Evolutionary conservation across 805 yeast genomes (phyloP), one percentile per base, ranked within the genome.

Genomic region (Lachancea kluyveri): DNA sequence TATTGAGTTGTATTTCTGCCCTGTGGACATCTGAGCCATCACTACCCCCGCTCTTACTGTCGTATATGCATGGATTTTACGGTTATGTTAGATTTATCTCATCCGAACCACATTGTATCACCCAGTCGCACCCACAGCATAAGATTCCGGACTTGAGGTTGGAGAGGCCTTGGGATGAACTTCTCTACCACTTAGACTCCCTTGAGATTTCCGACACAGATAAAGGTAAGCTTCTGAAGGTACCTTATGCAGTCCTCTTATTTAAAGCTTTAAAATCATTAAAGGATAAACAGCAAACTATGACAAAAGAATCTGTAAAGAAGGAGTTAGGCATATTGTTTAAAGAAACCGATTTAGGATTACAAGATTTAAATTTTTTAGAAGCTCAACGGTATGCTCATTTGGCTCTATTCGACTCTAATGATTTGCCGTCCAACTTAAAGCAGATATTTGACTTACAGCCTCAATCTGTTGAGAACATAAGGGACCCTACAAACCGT

Each of bases 141-240:
- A 62, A 70, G 6, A 48, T 77, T 2, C 73, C 67, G 16, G 95
- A 85, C 46, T 57, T 87, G 36, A 60, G 94, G 31, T 55, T 87
- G 2, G 78, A 75, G 37, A 35, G 51, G 4, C 83, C 92, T 1
- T 90, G 96, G 95, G 58, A 65, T 1, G 86, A 82, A 42, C 56
- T 87, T 6, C 53, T 56, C 21, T 59, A 55, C 0, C 75, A 66
- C 42, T 64, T 71, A 10, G 70, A 74, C 29, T 53, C 71, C 1
- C 60, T 77, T 27, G 74, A 77, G 33, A 41, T 81, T 8, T 62
- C 62, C 1, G 18, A 39, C 0, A 37, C 79, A 22, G 68, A 65
- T 28, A 48, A 50, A n/a, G 52, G 43, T n/a, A 41, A 47, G 4
- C 65, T 69, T 35, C 72, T 84, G 0, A 78, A 79, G 43, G 66